Conservation (phyloP, 2,329 filamentous ascomycete species). For the Ambrosiella beaveri region DNA sequence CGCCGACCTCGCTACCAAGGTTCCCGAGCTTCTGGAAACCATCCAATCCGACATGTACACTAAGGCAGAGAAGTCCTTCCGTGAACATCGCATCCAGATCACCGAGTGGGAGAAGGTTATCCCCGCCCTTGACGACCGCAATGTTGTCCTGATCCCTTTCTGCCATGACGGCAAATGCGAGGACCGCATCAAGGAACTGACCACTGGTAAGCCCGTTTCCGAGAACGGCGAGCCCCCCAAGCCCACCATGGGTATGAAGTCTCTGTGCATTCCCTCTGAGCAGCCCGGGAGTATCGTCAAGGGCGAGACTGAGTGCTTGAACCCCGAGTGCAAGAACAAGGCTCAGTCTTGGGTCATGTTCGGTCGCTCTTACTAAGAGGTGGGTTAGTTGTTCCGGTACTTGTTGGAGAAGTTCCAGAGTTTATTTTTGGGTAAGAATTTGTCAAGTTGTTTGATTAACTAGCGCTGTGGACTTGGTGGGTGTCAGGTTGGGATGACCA, state of each 20-base stretch:
- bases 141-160: constrained; percentile 80
- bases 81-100: constrained; percentile 62
- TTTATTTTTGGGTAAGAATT: not conserved
- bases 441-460: not conserved
- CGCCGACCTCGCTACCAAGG: constrained; percentile 50
- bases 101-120: constrained; percentile 84
- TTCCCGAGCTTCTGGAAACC: constrained; percentile 69
- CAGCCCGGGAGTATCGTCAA: constrained; percentile 65
- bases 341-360: constrained; percentile 90
- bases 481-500: not conserved
- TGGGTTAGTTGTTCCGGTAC: not conserved
- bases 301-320: constrained; percentile 80
- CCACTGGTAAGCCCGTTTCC: constrained; percentile 52
- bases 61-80: constrained; percentile 63
- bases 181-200: constrained; percentile 87
- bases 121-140: constrained; percentile 78
- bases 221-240: constrained; percentile 35
- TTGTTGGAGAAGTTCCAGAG: not conserved
- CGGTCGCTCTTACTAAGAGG: constrained; percentile 49
- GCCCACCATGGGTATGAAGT: constrained; percentile 51
- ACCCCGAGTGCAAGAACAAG: constrained; percentile 60
- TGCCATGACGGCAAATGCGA: constrained; percentile 72
- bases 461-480: not conserved
- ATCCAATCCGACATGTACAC: constrained; percentile 72
- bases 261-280: constrained; percentile 56